These are phyloP conservation scores for Backusella mclennaniae DNA, from an alignment of 192 early-diverging fungal species.

Conservation along the genomic window DNA sequence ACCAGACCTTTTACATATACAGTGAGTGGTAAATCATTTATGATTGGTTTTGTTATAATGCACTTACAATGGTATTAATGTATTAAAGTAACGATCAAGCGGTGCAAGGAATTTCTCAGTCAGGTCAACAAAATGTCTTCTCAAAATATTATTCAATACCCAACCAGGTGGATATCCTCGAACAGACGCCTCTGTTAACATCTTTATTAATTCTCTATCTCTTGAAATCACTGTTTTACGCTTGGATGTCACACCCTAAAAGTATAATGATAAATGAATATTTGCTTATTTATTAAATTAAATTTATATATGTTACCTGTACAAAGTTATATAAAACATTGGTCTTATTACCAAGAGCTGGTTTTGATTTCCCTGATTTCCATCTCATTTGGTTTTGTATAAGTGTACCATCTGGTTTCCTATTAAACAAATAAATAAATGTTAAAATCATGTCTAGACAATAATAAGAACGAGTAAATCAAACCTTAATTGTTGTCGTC, in stretches of 20 bases:
- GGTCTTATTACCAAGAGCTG: conserved; percentile 40
- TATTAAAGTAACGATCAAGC: conserved; percentile 89
- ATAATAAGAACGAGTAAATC: conserved; percentile 11
- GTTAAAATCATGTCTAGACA: conserved; percentile 28
- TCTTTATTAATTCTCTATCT: conserved; percentile 80
- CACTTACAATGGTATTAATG: conserved; percentile 68
- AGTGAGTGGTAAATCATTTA: not conserved
- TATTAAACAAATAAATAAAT: not conserved
- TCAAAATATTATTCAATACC: conserved; percentile 88
- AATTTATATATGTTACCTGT: conserved; percentile 31
- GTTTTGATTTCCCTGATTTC: conserved; percentile 14
- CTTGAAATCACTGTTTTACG: conserved; percentile 79
- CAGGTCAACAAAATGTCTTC: conserved; percentile 90
- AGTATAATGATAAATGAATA: not conserved
- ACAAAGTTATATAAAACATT: conserved; percentile 45
- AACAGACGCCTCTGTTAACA: conserved; percentile 71
- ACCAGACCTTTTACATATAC: not conserved
- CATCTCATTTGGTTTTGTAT: conserved; percentile 13
- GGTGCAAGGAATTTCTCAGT: conserved; percentile 93
- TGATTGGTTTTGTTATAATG: too few relatives aligned
- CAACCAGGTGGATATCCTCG: conserved; percentile 68
- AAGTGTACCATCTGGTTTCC: conserved; percentile 36
- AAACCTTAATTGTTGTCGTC: conserved; percentile 38
- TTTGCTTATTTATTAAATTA: not conserved
- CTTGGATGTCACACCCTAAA: conserved; percentile 61